A percentile compares a stretch with the other conserved stretches of the same genome.
Evolutionary conservation across 495 filamentous ascomycete genomes (phyloP).

Genomic region (Podospora pseudocomata): DNA sequence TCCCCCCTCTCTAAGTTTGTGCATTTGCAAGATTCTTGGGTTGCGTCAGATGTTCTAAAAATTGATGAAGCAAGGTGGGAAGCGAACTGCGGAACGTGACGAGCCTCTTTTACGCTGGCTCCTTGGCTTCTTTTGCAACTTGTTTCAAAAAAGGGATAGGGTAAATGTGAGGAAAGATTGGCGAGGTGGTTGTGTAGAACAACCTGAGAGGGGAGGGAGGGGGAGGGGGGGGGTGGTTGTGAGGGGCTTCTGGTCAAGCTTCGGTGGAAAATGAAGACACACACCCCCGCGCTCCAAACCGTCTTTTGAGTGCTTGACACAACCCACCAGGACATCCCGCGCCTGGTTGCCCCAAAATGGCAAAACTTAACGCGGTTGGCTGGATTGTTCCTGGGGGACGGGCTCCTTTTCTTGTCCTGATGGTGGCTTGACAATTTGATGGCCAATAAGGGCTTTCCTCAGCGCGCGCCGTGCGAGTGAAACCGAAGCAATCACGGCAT

Average conservation of each 20-base stretch:
- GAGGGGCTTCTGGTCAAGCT: not conserved
- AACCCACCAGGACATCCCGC: constrained; percentile 4
- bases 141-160: not conserved
- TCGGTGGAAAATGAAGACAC: not conserved
- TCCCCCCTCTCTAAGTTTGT: not conserved
- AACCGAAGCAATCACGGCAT: not conserved
- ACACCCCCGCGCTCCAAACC: not conserved
- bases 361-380: constrained; percentile 15
- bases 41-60: constrained; percentile 16
- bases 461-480: not conserved
- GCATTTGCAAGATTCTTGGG: not conserved
- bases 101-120: constrained; percentile 8
- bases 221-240: not conserved
- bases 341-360: constrained; percentile 8
- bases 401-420: not conserved
- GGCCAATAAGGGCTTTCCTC: not conserved
- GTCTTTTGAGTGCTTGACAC: not conserved
- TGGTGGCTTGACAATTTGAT: constrained; percentile 3
- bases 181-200: not conserved
- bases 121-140: constrained; percentile 2
- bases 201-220: not conserved
- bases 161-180: not conserved
- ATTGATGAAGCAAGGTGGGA: constrained; percentile 5
- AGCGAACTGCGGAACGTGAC: not conserved
- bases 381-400: not conserved